These are phyloP conservation scores for Phlebiopsis flavidoalba DNA, from an alignment of 768 basidiomycete species.

Conservation along the genomic window DNA sequence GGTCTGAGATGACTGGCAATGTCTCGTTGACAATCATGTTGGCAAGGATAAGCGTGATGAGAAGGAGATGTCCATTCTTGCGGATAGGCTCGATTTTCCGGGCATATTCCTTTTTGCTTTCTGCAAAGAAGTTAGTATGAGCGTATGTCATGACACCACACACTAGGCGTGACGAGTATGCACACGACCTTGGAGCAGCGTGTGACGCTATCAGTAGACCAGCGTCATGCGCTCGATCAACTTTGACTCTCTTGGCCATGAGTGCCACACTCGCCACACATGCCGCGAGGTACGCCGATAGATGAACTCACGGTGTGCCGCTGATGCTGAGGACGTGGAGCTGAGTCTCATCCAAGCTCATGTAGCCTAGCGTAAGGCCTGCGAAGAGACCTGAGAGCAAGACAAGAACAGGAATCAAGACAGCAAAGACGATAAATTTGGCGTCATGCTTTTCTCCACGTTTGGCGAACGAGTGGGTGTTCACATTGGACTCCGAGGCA, in stretches of 20 bases:
- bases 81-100: constrained; percentile 78
- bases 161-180: not conserved
- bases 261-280: not conserved
- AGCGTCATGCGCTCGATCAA: not conserved
- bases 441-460: constrained; percentile 17
- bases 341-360: constrained; percentile 87
- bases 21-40: constrained; percentile 90
- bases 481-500: not conserved
- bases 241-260: not conserved
- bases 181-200: not conserved
- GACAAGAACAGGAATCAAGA: constrained; percentile 74
- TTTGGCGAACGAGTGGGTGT: constrained; percentile 24
- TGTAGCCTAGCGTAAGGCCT: constrained; percentile 81
- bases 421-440: constrained; percentile 34
- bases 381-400: constrained; percentile 77
- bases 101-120: constrained; percentile 69
- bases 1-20: constrained; percentile 72
- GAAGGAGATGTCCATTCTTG: constrained; percentile 72
- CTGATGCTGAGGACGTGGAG: constrained; percentile 77
- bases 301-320: constrained; percentile 61
- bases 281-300: not conserved
- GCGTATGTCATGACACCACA: not conserved
- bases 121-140: constrained; percentile 29
- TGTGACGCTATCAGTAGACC: not conserved
- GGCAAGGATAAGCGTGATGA: constrained; percentile 71